These are phyloP conservation scores for Lentinula sp. DNA, from an alignment of 768 basidiomycete genomes.

Conservation along the genomic window DNA sequence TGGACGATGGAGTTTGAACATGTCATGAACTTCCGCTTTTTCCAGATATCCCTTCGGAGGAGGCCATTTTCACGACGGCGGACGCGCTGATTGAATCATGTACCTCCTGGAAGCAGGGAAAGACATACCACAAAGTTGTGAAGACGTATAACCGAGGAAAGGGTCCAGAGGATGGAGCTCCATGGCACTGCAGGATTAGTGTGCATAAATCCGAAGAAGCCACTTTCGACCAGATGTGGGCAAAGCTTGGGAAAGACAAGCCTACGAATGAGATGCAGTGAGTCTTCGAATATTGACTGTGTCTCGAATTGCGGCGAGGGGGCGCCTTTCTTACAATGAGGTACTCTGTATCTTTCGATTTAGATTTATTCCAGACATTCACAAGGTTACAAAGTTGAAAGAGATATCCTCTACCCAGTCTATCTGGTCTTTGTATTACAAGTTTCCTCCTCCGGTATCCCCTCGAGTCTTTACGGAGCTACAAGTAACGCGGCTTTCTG, in stretches of 20 bases:
- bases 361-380: slow-evolving; percentile 63
- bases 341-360: background rate
- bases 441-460: slow-evolving; percentile 62
- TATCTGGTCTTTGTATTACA: slow-evolving; percentile 72
- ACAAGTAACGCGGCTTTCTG: slow-evolving; percentile 51
- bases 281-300: slow-evolving; percentile 12
- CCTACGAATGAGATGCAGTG: slow-evolving; percentile 66
- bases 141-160: slow-evolving; percentile 51
- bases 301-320: background rate
- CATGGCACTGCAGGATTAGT: slow-evolving; percentile 67
- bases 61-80: slow-evolving; percentile 47
- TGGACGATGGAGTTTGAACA: background rate
- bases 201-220: slow-evolving; percentile 60
- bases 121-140: slow-evolving; percentile 51
- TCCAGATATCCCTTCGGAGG: slow-evolving; percentile 46
- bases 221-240: slow-evolving; percentile 72
- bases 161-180: slow-evolving; percentile 45
- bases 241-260: slow-evolving; percentile 59
- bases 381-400: slow-evolving; percentile 58
- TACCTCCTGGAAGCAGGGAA: slow-evolving; percentile 61
- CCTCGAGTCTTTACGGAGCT: slow-evolving; percentile 74
- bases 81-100: slow-evolving; percentile 52
- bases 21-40: background rate
- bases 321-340: background rate
- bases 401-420: slow-evolving; percentile 55